Conservation (phyloP, 192 early-diverging fungal genomes). For the Backusella circina region DNA sequence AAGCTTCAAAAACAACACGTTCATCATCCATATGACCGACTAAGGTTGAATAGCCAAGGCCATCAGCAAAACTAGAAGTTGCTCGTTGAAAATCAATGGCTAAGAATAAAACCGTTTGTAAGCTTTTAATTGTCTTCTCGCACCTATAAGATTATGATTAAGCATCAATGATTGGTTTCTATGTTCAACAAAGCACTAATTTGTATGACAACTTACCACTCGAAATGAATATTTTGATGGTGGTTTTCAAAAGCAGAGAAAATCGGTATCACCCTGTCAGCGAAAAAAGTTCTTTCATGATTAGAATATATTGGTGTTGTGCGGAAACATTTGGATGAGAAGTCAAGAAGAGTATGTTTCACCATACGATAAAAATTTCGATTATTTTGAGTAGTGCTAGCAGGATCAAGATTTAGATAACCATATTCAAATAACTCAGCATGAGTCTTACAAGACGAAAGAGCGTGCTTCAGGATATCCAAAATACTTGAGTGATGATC, state of each 20-base stretch:
- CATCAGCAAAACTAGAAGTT: slow-evolving; percentile 3
- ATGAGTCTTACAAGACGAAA: background rate
- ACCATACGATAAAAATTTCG: background rate
- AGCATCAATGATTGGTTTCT: background rate
- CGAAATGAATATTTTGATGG: background rate
- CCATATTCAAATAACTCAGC: background rate
- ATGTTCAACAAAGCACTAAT: no score
- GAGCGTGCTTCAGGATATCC: background rate
- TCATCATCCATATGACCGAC: slow-evolving; percentile 3
- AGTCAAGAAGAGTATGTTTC: background rate
- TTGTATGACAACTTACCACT: no score
- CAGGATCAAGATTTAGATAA: background rate
- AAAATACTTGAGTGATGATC: background rate
- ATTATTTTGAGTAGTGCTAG: background rate
- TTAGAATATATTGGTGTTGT: background rate
- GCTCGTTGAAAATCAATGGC: background rate
- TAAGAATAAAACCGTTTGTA: background rate
- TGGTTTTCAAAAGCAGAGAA: background rate
- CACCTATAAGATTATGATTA: slow-evolving; percentile 1
- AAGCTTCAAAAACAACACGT: slow-evolving; percentile 7
- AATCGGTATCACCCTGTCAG: background rate
- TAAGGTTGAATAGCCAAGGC: background rate
- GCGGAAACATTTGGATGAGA: background rate
- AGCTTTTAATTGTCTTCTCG: background rate
- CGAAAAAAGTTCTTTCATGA: background rate